Percentiles rank a stretch among this genome's conserved stretches.
These are phyloP conservation scores for Chloromonas sp. DNA, from an alignment of 163 green algal species.

Conservation along the genomic window DNA sequence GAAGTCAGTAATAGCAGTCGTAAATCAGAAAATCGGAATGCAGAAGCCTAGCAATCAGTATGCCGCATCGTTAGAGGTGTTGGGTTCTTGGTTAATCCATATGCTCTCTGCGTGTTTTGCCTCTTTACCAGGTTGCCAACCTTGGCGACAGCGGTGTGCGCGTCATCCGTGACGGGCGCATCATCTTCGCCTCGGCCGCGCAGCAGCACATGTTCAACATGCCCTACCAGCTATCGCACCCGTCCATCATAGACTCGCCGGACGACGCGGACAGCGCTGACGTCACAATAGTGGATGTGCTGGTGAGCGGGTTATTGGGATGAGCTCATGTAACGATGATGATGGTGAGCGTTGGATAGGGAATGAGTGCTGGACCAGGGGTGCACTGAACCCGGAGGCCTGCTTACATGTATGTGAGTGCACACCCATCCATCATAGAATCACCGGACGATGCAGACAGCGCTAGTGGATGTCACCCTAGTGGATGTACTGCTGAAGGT, in stretches of 20 bases:
- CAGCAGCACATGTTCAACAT: slow-evolving; percentile 85
- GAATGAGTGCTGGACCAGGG: neutral
- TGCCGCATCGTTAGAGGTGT: too few species aligned
- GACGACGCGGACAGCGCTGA: slow-evolving; percentile 63
- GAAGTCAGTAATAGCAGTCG: too few species aligned
- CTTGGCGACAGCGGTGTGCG: slow-evolving; percentile 85
- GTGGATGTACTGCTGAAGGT: slow-evolving; percentile 24
- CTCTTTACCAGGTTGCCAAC: slow-evolving; percentile 57
- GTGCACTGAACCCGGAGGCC: neutral
- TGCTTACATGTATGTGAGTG: neutral
- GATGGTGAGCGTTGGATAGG: too few species aligned
- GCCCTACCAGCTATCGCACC: slow-evolving; percentile 69
- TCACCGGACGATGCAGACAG: slow-evolving; percentile 57
- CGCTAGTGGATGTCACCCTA: slow-evolving; percentile 43
- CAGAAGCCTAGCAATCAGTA: too few species aligned
- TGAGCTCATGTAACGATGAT: too few species aligned
- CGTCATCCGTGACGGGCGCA: slow-evolving; percentile 43
- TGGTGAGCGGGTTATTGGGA: slow-evolving; percentile 1
- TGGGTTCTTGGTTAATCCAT: too few species aligned
- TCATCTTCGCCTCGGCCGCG: slow-evolving; percentile 35
- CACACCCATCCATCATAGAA: slow-evolving; percentile 44
- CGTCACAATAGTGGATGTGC: slow-evolving; percentile 39
- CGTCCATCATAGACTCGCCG: slow-evolving; percentile 45
- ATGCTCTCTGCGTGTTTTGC: too few species aligned
- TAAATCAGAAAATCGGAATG: too few species aligned